Evolutionary conservation across 208 protist species (phyloP).

Genomic region (Novymonas esmeraldas): DNA sequence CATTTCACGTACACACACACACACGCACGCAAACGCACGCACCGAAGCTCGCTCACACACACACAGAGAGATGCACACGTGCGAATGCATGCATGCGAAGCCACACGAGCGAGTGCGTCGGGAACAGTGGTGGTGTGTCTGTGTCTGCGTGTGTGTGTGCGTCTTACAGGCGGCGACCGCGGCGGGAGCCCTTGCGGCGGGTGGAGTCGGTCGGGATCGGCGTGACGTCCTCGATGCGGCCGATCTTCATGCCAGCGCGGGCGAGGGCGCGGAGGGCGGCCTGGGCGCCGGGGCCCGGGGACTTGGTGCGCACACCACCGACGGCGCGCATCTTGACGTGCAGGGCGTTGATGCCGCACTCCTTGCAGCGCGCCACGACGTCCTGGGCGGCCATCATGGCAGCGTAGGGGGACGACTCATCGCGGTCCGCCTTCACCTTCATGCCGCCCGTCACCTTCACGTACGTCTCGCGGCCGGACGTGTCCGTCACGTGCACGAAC

Average conservation of each 20-base stretch:
- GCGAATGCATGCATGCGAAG: too few species aligned
- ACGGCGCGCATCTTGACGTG: conserved; percentile 99
- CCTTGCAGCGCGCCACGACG: conserved; percentile 97
- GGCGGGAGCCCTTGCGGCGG: conserved; percentile 98
- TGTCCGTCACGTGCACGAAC: conserved; percentile 99
- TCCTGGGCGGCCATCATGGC: conserved; percentile 99
- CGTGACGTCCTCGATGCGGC: conserved; percentile 99
- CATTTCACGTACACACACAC: neutral
- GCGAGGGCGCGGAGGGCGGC: conserved; percentile 99
- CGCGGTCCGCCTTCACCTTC: conserved; percentile 99
- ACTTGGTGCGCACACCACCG: conserved; percentile 98
- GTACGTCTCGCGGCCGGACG: conserved; percentile 99
- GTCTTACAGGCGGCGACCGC: conserved; percentile 97
- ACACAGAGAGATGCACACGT: neutral
- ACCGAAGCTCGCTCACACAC: neutral
- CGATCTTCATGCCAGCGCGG: conserved; percentile 99
- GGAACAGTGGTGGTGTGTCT: neutral
- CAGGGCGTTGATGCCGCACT: conserved; percentile 98
- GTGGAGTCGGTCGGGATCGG: conserved; percentile 99
- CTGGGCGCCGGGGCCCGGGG: conserved; percentile 99
- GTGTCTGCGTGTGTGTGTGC: neutral
- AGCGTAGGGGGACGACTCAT: conserved; percentile 99
- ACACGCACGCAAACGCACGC: neutral
- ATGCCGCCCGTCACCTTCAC: conserved; percentile 99
- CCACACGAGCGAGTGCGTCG: neutral